These are phyloP conservation scores for Auricularia sp. DNA, from an alignment of 768 basidiomycete species.

Conservation along the genomic window DNA sequence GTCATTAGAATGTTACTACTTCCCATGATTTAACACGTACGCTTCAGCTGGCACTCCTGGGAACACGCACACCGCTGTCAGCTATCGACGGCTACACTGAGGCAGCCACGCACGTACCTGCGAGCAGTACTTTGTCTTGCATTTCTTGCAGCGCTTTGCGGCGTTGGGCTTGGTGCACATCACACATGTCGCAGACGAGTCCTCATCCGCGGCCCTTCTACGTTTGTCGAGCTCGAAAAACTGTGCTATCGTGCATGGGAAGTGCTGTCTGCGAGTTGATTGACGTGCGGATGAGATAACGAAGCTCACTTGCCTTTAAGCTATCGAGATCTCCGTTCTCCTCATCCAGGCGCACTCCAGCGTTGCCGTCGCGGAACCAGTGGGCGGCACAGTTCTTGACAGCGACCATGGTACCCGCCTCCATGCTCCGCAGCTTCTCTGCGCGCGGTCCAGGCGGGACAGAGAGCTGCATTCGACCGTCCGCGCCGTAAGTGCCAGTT, in stretches of 20 bases:
- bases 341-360: neutral
- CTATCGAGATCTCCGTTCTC: neutral
- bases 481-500: neutral
- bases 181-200: neutral
- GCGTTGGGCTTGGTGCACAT: neutral
- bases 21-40: neutral
- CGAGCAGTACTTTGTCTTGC: neutral
- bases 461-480: neutral
- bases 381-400: neutral
- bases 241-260: too few species aligned
- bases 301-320: neutral
- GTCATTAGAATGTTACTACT: neutral
- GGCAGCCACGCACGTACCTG: neutral
- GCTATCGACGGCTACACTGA: neutral
- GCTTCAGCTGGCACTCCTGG: neutral
- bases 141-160: neutral
- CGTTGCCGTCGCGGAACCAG: neutral
- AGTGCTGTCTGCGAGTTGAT: too few species aligned
- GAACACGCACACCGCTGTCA: neutral
- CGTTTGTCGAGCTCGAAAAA: too few species aligned
- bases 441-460: neutral
- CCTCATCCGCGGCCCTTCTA: neutral
- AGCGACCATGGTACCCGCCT: neutral
- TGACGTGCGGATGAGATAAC: neutral
- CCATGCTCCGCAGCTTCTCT: neutral